Percentiles rank a stretch among this genome's conserved stretches.
Evolutionary conservation across 106 monocot genomes (phyloP).

Genomic region (Iris macrosiphon): DNA sequence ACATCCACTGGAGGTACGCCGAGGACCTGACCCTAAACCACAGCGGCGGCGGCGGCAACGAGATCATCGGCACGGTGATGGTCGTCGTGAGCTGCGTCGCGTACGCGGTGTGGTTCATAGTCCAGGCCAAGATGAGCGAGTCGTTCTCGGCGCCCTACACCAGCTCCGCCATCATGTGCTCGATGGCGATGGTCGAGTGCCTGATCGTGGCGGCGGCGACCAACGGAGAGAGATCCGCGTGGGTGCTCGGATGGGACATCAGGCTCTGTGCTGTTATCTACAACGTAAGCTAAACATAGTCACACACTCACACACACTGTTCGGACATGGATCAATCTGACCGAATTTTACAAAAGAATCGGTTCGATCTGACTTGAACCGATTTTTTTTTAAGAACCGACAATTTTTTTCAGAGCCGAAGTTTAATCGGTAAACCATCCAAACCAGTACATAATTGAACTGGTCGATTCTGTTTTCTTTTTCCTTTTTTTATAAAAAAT

Average conservation of each 20-base stretch:
- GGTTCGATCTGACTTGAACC: too few relatives aligned
- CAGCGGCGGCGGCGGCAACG: neutral
- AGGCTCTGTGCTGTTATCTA: conserved; percentile 38
- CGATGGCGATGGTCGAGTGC: conserved; percentile 49
- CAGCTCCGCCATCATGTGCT: conserved; percentile 42
- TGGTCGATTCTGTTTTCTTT: too few relatives aligned
- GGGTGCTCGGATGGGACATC: conserved; percentile 66
- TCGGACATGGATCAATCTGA: too few relatives aligned
- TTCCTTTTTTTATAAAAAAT: too few relatives aligned
- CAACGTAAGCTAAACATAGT: too few relatives aligned
- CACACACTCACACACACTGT: too few relatives aligned
- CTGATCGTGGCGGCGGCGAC: conserved; percentile 15
- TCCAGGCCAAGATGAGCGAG: conserved; percentile 54
- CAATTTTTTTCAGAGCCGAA: too few relatives aligned
- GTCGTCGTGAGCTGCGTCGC: conserved; percentile 54
- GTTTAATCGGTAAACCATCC: too few relatives aligned
- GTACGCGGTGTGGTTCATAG: conserved; percentile 72
- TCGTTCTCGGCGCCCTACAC: conserved; percentile 46
- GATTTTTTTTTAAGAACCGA: too few relatives aligned
- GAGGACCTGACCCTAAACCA: conserved; percentile 3
- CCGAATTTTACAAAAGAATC: too few relatives aligned
- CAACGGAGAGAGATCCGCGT: conserved; percentile 21
- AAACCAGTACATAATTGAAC: too few relatives aligned
- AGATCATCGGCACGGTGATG: conserved; percentile 38
- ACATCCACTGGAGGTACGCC: conserved; percentile 62